Base-by-base conservation (phyloP, 306 rosid genomes). In the Fagus crenata region DNA sequence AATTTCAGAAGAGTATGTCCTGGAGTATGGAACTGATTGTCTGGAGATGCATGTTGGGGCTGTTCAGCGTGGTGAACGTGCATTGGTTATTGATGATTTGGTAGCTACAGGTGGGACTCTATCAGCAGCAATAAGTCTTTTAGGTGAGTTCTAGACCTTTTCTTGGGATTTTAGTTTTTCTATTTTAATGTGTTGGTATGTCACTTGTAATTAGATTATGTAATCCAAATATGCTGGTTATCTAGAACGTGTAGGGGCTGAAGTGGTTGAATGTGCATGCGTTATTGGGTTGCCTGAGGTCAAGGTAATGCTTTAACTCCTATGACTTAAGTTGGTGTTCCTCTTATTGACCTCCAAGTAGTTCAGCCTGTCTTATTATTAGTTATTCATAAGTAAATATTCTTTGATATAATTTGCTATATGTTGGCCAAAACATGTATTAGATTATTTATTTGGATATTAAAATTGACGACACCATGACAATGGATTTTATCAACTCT, bases 81-180 rank as follows among this genome's bases (percentile, higher is more conserved):
- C 93, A 53, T 74, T 96, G 81, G 85, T 96, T 0, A 89, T 96
- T 37, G 99, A 96, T 49, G 99, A 96, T 79, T 79, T 96, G 83
- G 93, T 96, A 13, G 99, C 99, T 39, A 96, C 99, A 1, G 99
- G 99, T 73, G 99, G 99, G 72, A 96, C 99, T 56, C 83, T 96
- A 28, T 89, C 93, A 7, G 99, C 99, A 4, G 97, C 98, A 56
- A 89, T 96, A 77, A 84, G 79, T 72, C 98, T 96, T 68, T 81
- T 96, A 81, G 99, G 99, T 96, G 75, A 67, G 81, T 83, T 80
- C 36, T 63, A 14, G 18, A 6, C 69, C 18, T 14, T 59, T 72
- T 22, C 2, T 5, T 56, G 58, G 54, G 31, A 37, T 55, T 81
- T 14, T 51, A 32, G 36, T 74, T 69, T 32, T 65, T 80, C 31